Evolutionary conservation across 2,329 filamentous ascomycete genomes (phyloP).

Genomic region (Curvularia sp.): DNA sequence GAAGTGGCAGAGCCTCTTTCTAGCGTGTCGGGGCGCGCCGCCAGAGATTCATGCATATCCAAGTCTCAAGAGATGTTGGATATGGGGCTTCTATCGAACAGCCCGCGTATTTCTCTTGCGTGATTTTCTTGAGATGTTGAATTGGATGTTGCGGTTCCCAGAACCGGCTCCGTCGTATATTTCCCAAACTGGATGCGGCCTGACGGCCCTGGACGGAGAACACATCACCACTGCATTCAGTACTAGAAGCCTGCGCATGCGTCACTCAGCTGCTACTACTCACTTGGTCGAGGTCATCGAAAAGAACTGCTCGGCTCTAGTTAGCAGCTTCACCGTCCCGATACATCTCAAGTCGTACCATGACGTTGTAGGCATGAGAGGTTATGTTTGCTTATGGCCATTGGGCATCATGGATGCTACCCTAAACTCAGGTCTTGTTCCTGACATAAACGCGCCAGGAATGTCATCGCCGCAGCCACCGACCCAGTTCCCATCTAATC

Average conservation of each 20-base stretch:
- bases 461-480: conserved; percentile 7
- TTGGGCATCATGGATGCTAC: conserved; percentile 39
- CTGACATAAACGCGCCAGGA: conserved; percentile 24
- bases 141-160: conserved; percentile 40
- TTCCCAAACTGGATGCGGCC: neutral
- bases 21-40: conserved; percentile 34
- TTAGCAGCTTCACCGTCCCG: conserved; percentile 35
- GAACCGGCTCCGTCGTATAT: conserved; percentile 10
- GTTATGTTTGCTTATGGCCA: conserved; percentile 38
- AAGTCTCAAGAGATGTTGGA: conserved; percentile 33
- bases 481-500: neutral
- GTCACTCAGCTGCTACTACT: conserved; percentile 27
- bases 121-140: conserved; percentile 40
- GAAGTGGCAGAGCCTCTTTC: conserved; percentile 35
- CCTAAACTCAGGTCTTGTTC: conserved; percentile 35
- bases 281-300: conserved; percentile 36
- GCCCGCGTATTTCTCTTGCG: conserved; percentile 37
- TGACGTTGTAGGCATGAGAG: conserved; percentile 38
- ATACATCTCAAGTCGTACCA: conserved; percentile 31
- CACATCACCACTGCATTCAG: conserved; percentile 17
- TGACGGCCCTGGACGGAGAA: conserved; percentile 7
- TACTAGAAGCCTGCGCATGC: conserved; percentile 22
- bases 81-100: conserved; percentile 43
- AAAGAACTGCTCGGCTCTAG: conserved; percentile 32
- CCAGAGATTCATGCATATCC: conserved; percentile 37